A percentile compares a stretch with the other conserved stretches of the same genome.
Evolutionary conservation across 176 grass and related monocot species (phyloP).

Genomic region (Stipa capillata): DNA sequence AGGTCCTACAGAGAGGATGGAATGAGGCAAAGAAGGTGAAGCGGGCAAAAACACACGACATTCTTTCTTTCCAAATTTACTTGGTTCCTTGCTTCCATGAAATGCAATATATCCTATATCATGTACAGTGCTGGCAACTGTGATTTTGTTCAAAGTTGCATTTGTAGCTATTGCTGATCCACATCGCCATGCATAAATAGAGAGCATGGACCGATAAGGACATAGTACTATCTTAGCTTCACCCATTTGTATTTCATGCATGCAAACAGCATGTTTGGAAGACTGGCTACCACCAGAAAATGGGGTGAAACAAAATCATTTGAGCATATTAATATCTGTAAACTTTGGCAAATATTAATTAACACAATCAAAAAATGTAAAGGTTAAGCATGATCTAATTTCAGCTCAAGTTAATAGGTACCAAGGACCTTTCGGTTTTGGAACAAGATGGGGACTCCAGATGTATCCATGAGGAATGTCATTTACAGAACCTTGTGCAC

Average conservation of each 20-base stretch:
- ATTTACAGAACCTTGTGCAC: constrained; percentile 60
- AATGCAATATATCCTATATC: neutral
- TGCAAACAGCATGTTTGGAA: neutral
- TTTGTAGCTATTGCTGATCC: neutral
- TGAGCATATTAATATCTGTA: neutral
- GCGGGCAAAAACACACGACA: neutral
- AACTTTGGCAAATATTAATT: neutral
- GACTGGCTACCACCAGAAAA: neutral
- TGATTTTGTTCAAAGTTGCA: neutral
- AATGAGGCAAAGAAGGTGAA: neutral
- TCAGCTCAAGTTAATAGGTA: constrained; percentile 6
- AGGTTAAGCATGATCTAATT: constrained; percentile 20
- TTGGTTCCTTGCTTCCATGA: neutral
- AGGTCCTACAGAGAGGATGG: too few species aligned
- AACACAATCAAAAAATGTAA: neutral
- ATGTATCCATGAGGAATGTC: constrained; percentile 93
- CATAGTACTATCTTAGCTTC: neutral
- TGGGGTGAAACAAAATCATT: neutral
- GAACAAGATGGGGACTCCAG: constrained; percentile 96
- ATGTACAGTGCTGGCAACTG: neutral
- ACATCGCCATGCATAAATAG: neutral
- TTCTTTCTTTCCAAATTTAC: neutral
- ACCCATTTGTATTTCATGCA: neutral
- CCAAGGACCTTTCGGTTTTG: constrained; percentile 81
- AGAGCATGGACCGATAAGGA: neutral